These are phyloP conservation scores for Starmerella ratchasimensis DNA, from an alignment of 805 yeast species.

Conservation along the genomic window DNA sequence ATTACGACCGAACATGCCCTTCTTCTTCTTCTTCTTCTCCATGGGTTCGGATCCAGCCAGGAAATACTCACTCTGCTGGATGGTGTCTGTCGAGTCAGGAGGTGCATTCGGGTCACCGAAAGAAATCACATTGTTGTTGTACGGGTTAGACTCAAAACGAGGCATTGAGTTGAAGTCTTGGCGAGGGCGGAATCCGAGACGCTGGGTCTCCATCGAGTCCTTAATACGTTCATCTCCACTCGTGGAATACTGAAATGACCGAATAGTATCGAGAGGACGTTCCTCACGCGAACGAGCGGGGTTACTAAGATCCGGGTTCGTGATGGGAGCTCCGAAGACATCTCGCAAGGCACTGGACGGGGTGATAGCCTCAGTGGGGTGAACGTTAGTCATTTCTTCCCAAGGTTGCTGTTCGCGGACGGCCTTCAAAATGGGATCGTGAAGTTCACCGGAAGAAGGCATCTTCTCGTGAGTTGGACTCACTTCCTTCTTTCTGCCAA, in stretches of 20 bases:
- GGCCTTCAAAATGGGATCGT: conserved; percentile 86
- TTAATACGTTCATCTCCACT: conserved; percentile 74
- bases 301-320: conserved; percentile 72
- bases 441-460: conserved; percentile 34
- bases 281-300: conserved; percentile 91
- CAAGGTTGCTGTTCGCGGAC: conserved; percentile 94
- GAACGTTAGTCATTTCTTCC: conserved; percentile 41
- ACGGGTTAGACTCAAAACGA: conserved; percentile 31
- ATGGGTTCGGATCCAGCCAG: conserved; percentile 33
- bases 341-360: conserved; percentile 52
- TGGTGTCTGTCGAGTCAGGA: conserved; percentile 25
- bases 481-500: conserved; percentile 18
- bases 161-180: conserved; percentile 45
- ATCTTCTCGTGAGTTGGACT: conserved; percentile 27
- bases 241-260: conserved; percentile 85
- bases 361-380: conserved; percentile 27
- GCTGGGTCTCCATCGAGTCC: conserved; percentile 65
- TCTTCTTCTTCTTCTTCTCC: conserved; percentile 46
- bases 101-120: conserved; percentile 31
- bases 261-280: conserved; percentile 90
- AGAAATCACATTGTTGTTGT: conserved; percentile 31
- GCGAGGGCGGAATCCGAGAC: conserved; percentile 78
- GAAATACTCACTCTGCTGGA: conserved; percentile 25
- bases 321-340: conserved; percentile 72
- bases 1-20: conserved; percentile 67